A percentile compares a stretch with the other conserved stretches of the same genome.
These are phyloP conservation scores for Aspergillus unguis DNA, from an alignment of 2,329 filamentous ascomycete genomes.

Conservation along the genomic window DNA sequence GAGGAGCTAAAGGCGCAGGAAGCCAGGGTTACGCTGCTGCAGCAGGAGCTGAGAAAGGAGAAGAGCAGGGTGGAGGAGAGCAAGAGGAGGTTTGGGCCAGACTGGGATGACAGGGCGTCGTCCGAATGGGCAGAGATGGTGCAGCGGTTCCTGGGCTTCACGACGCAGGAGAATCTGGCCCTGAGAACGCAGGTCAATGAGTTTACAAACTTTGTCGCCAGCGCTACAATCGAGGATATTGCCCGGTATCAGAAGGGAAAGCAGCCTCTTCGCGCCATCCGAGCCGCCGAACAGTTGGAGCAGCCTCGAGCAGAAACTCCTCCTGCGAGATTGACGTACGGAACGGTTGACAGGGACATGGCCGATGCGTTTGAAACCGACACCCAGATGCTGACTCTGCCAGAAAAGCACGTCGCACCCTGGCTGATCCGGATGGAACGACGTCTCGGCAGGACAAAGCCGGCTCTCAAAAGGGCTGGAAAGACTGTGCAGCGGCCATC, in stretches of 20 bases:
- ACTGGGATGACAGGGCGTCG: not conserved
- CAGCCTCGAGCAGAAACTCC: not conserved
- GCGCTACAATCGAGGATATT: not conserved
- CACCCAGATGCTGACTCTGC: not conserved
- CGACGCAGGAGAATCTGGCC: not conserved
- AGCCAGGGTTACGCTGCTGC: not conserved
- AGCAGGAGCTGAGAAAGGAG: not conserved
- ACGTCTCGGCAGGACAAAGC: not conserved
- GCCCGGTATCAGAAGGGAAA: not conserved
- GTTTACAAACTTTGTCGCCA: not conserved
- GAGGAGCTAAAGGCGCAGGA: not conserved
- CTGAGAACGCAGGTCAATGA: not conserved
- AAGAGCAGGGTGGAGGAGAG: not conserved
- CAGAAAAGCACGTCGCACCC: not conserved
- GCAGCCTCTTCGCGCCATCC: not conserved
- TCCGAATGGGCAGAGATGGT: not conserved
- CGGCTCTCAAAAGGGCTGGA: not conserved
- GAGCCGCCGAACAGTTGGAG: not conserved
- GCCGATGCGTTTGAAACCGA: not conserved
- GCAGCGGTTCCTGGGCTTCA: not conserved
- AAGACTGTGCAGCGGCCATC: not conserved
- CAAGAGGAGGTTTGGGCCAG: not conserved
- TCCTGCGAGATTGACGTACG: not conserved
- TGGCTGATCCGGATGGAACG: not conserved
- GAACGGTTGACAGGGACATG: slow-evolving; percentile 1